These are phyloP conservation scores for Plasmodium reichenowi DNA, from an alignment of 169 alveolate species.

Conservation along the genomic window DNA sequence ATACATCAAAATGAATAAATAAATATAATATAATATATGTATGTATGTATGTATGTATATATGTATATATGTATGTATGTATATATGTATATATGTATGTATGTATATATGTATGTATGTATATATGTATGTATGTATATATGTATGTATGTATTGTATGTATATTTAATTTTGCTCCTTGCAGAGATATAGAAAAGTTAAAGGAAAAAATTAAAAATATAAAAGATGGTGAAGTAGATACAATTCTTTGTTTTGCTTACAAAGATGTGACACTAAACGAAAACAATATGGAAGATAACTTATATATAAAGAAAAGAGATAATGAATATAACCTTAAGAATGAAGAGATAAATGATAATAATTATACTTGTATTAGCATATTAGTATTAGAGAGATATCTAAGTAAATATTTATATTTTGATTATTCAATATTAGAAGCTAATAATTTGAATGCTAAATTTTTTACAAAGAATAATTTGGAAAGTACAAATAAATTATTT, in stretches of 20 bases:
- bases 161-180: background rate
- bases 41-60: background rate
- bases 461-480: constrained; percentile 24
- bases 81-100: background rate
- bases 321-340: constrained; percentile 5
- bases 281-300: constrained; percentile 8
- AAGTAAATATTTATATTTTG: constrained; percentile 43
- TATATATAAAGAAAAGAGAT: constrained; percentile 12
- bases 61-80: background rate
- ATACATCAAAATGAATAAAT: background rate
- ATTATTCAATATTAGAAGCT: constrained; percentile 53
- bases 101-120: background rate
- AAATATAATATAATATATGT: background rate
- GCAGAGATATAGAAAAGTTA: constrained; percentile 37
- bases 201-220: constrained; percentile 9
- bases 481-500: constrained; percentile 21
- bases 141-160: too few relatives aligned
- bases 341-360: constrained; percentile 13
- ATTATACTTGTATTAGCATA: constrained; percentile 47
- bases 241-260: constrained; percentile 43
- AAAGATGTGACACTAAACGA: constrained; percentile 27
- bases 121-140: background rate
- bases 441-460: constrained; percentile 42
- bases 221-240: background rate
- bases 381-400: constrained; percentile 30